These are phyloP conservation scores for Blastobotrys robertii DNA, from an alignment of 805 yeast genomes.

Conservation along the genomic window DNA sequence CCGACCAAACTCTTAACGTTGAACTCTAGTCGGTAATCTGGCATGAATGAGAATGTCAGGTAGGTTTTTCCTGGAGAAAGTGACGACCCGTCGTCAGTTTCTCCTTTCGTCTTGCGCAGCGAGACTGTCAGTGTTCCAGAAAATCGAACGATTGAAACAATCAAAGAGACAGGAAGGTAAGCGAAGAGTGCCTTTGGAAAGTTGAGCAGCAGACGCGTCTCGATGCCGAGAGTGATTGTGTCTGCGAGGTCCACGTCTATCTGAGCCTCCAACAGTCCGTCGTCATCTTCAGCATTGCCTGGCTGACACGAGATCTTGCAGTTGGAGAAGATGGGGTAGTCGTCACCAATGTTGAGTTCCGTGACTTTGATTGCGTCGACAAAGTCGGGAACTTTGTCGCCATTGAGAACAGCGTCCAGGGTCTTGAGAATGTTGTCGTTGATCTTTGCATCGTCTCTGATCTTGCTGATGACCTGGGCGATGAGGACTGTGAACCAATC, in stretches of 20 bases:
- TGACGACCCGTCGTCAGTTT: constrained; percentile 7
- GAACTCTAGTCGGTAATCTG: constrained; percentile 84
- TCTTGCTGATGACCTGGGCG: constrained; percentile 82
- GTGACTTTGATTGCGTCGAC: constrained; percentile 69
- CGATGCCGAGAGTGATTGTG: constrained; percentile 75
- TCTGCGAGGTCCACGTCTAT: constrained; percentile 87
- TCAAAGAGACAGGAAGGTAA: constrained; percentile 70
- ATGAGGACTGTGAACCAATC: constrained; percentile 96
- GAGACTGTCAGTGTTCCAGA: constrained; percentile 79
- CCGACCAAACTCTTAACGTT: constrained; percentile 85
- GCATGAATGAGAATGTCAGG: constrained; percentile 79
- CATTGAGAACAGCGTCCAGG: constrained; percentile 51
- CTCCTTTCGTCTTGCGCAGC: constrained; percentile 25
- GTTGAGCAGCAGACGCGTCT: constrained; percentile 67
- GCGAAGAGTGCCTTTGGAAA: constrained; percentile 81
- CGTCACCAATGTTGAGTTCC: constrained; percentile 88
- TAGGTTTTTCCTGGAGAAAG: constrained; percentile 36
- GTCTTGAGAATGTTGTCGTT: constrained; percentile 80
- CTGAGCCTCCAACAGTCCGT: constrained; percentile 60
- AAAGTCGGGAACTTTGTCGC: constrained; percentile 66
- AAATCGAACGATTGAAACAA: constrained; percentile 83
- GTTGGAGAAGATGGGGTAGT: constrained; percentile 89
- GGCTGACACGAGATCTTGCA: constrained; percentile 53
- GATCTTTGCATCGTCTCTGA: constrained; percentile 78
- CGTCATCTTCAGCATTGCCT: constrained; percentile 36